Percentiles rank a stretch among this genome's conserved stretches.
Evolutionary conservation across 169 alveolate species (phyloP).

Genomic region (Plasmodium gallinaceum): DNA sequence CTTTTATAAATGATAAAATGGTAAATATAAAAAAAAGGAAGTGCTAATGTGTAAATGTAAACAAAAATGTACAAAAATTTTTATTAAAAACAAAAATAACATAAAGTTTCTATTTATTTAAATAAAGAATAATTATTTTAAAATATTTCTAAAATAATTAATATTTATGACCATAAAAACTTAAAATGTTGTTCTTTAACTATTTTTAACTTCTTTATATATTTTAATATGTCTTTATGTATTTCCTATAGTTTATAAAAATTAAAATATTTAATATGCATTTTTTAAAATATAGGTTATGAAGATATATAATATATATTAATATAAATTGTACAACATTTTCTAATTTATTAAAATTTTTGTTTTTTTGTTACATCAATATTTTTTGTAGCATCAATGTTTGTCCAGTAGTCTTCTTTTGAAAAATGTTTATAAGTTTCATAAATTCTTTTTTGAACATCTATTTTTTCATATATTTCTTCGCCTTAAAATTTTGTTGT

Average conservation of each 20-base stretch:
- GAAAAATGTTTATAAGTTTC: slow-evolving; percentile 47
- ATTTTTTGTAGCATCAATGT: slow-evolving; percentile 76
- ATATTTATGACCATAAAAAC: slow-evolving; percentile 55
- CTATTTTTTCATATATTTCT: slow-evolving; percentile 72
- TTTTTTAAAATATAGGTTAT: background rate
- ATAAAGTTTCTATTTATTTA: background rate
- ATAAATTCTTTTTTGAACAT: slow-evolving; percentile 59
- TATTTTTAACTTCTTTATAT: slow-evolving; percentile 10
- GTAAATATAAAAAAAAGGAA: background rate
- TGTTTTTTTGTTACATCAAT: slow-evolving; percentile 30
- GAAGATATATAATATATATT: background rate
- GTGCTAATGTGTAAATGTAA: background rate
- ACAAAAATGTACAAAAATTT: background rate
- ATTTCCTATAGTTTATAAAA: slow-evolving; percentile 24
- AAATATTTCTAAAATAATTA: background rate
- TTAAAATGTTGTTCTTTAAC: slow-evolving; percentile 17
- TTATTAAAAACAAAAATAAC: slow-evolving; percentile 16
- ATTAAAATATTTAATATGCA: background rate
- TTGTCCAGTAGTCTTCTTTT: slow-evolving; percentile 64
- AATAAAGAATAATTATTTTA: background rate
- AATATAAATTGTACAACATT: background rate
- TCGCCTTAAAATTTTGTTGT: slow-evolving; percentile 24
- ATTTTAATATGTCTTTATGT: slow-evolving; percentile 36
- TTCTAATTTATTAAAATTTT: background rate
- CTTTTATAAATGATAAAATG: background rate